phyloP scores from a whole-genome alignment of 2,329 filamentous ascomycete species.

The Aspergillus neoniger region DNA sequence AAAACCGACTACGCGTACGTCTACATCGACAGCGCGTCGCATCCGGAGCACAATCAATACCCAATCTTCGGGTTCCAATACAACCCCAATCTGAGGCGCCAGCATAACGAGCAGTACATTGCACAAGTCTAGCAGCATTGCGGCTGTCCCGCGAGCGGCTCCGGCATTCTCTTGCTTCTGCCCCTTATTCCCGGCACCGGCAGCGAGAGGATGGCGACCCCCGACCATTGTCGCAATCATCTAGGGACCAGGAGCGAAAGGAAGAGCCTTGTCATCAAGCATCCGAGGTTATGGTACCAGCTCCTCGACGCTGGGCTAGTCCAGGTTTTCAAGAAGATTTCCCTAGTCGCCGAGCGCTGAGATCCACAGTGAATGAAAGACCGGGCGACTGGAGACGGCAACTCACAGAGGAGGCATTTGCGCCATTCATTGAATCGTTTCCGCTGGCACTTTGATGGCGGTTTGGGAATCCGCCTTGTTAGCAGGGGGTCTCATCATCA shows the following conservation, averaged over 20 bases:
- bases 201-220: no score
- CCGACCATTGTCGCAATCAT: not conserved
- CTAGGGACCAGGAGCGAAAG: no score
- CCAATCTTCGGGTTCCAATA: slow-evolving; percentile 2
- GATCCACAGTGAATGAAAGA: not conserved
- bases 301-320: no score
- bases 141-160: not conserved
- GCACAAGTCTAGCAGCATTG: not conserved
- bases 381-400: slow-evolving; percentile 3
- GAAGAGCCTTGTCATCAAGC: not conserved
- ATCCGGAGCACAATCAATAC: not conserved
- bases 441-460: not conserved
- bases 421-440: not conserved
- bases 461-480: no score
- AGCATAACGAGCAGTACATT: not conserved
- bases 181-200: no score
- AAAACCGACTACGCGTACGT: not conserved
- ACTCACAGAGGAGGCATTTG: not conserved
- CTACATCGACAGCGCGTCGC: not conserved
- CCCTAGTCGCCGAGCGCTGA: no score
- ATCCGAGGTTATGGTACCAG: no score
- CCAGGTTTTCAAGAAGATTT: no score
- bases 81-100: not conserved
- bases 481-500: no score
- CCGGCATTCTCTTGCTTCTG: no score